phyloP scores from a whole-genome alignment of 2,329 filamentous ascomycete genomes.

The Aspergillus pseudoglaucus region DNA sequence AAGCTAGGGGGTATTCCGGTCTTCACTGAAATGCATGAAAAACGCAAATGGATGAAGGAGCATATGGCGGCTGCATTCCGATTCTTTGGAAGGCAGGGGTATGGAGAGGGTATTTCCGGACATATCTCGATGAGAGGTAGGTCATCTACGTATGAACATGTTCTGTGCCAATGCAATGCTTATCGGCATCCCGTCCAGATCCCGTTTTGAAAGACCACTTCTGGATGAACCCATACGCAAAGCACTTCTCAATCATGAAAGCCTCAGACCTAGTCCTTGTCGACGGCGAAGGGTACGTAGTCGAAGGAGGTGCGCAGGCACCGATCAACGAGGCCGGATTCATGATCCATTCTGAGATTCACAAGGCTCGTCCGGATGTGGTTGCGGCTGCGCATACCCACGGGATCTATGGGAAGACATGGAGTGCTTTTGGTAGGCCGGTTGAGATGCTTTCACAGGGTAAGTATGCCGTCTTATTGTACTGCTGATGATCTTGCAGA shows the following conservation, averaged over 20 bases:
- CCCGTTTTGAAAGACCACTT: conserved; percentile 33
- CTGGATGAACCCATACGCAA: conserved; percentile 36
- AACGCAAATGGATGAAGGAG: conserved; percentile 50
- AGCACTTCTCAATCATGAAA: conserved; percentile 38
- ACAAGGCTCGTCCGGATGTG: conserved; percentile 54
- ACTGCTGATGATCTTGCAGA: background rate
- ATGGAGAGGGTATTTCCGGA: conserved; percentile 36
- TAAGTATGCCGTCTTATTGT: conserved; percentile 16
- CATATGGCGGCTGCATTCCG: conserved; percentile 39
- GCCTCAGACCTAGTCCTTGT: conserved; percentile 37
- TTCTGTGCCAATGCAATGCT: too few relatives aligned
- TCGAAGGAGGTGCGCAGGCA: conserved; percentile 34
- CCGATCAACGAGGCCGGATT: conserved; percentile 46
- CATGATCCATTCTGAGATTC: conserved; percentile 55
- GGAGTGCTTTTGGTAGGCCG: conserved; percentile 55
- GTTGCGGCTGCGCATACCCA: conserved; percentile 55
- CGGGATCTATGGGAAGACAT: conserved; percentile 54
- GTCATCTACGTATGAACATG: background rate
- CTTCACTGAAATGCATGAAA: conserved; percentile 36
- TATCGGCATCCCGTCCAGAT: conserved; percentile 14
- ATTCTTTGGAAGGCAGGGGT: conserved; percentile 36
- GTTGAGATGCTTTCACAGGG: conserved; percentile 57
- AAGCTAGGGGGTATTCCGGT: conserved; percentile 34
- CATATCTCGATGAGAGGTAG: conserved; percentile 37
- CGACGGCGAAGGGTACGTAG: conserved; percentile 34